These are phyloP conservation scores for Claviceps paspali DNA, from an alignment of 2,329 filamentous ascomycete genomes.

Conservation along the genomic window DNA sequence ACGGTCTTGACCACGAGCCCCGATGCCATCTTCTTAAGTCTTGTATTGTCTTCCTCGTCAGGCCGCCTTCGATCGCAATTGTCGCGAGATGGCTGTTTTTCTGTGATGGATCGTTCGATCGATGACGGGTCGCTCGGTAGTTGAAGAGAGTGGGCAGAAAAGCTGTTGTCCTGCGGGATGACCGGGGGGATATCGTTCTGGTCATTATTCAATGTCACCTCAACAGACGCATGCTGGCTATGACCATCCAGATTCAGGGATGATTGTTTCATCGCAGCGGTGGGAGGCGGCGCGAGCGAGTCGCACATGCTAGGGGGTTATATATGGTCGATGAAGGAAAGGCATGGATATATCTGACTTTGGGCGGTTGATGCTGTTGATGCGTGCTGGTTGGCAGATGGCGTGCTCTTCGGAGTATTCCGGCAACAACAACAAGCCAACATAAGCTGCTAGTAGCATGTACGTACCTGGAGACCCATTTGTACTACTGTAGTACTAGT, in stretches of 20 bases:
- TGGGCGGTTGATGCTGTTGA: neutral
- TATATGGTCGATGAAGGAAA: neutral
- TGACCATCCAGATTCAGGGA: constrained; percentile 2
- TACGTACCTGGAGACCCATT: no score
- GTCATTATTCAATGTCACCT: constrained; percentile 1
- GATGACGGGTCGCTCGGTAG: constrained; percentile 1
- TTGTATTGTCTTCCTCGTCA: constrained; percentile 32
- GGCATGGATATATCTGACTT: constrained; percentile 1
- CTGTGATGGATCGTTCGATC: constrained; percentile 2
- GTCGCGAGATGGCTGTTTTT: constrained; percentile 19
- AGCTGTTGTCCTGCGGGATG: neutral
- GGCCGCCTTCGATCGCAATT: constrained; percentile 37
- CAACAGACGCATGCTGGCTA: constrained; percentile 2
- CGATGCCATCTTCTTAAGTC: constrained; percentile 41
- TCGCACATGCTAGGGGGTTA: constrained; percentile 1
- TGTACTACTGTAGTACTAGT: no score
- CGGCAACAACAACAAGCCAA: no score
- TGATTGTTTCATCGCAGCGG: constrained; percentile 2
- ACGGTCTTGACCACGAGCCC: constrained; percentile 65
- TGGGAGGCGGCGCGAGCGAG: neutral
- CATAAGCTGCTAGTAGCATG: no score
- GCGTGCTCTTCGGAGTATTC: constrained; percentile 3
- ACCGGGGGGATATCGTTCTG: neutral
- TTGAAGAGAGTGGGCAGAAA: neutral
- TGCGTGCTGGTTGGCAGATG: constrained; percentile 1